Evolutionary conservation across 768 basidiomycete species (phyloP).

Genomic region (Postia placenta): DNA sequence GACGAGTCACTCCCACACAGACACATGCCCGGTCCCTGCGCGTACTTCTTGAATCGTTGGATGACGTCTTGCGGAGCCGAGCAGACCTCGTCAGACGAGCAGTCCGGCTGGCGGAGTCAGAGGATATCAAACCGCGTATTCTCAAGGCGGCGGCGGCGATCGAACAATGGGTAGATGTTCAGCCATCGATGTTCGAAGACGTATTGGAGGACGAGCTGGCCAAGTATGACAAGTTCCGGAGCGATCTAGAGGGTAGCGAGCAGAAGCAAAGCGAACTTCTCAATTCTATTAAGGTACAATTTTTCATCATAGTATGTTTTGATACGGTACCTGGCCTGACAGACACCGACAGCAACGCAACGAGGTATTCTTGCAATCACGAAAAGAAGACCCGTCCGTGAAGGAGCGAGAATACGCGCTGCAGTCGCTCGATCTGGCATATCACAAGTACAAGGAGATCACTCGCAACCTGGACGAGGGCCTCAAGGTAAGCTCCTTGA

Average conservation of each 20-base stretch:
- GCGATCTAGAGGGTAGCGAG: constrained; percentile 48
- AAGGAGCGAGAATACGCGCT: constrained; percentile 79
- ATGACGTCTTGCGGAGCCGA: constrained; percentile 60
- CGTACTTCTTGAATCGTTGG: constrained; percentile 70
- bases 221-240: constrained; percentile 69
- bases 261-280: constrained; percentile 63
- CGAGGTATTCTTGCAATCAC: constrained; percentile 65
- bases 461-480: constrained; percentile 84
- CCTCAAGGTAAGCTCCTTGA: constrained; percentile 49
- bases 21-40: constrained; percentile 67
- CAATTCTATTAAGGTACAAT: constrained; percentile 55
- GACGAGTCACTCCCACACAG: constrained; percentile 33
- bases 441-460: constrained; percentile 85
- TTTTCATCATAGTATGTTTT: background rate
- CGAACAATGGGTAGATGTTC: constrained; percentile 61
- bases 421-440: constrained; percentile 78
- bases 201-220: constrained; percentile 70
- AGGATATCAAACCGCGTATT: constrained; percentile 71
- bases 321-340: background rate
- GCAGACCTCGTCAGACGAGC: constrained; percentile 60
- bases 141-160: constrained; percentile 59
- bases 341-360: constrained; percentile 65
- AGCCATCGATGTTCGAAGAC: constrained; percentile 85
- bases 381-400: constrained; percentile 70
- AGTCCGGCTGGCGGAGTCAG: constrained; percentile 50